phyloP scores from a whole-genome alignment of 345 rosid genomes.

The Aquilaria yunnanensis region DNA sequence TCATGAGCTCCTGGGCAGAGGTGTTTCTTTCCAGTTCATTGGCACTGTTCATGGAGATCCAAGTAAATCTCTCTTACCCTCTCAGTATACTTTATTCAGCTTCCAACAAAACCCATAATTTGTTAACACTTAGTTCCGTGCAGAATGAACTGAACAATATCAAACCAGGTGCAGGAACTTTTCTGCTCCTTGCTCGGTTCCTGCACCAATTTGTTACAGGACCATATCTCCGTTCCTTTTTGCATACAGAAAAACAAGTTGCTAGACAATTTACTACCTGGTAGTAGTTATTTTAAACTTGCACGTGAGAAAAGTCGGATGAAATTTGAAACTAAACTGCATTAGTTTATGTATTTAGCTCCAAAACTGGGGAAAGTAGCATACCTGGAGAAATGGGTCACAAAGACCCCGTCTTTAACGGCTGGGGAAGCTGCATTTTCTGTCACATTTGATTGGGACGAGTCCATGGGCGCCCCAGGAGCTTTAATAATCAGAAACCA shows the following conservation, averaged over 20 bases:
- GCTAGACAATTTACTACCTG: background rate
- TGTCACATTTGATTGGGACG: slow-evolving; percentile 65
- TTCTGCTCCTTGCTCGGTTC: no score
- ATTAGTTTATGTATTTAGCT: background rate
- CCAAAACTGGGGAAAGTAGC: slow-evolving; percentile 51
- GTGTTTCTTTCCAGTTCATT: slow-evolving; percentile 62
- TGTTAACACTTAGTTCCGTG: no score
- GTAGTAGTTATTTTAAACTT: background rate
- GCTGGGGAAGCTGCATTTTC: slow-evolving; percentile 46
- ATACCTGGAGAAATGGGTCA: slow-evolving; percentile 59
- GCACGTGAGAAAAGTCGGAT: background rate
- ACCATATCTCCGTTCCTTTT: no score
- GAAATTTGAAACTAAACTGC: no score
- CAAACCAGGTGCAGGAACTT: no score
- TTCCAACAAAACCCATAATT: no score
- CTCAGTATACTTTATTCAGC: background rate
- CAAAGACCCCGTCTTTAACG: slow-evolving; percentile 33
- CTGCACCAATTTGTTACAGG: no score
- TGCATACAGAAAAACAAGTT: no score
- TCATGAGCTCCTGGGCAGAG: slow-evolving; percentile 57
- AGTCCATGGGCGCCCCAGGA: slow-evolving; percentile 55
- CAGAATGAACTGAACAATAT: no score
- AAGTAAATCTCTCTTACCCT: slow-evolving; percentile 24
- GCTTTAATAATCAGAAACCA: slow-evolving; percentile 63
- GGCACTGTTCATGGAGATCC: slow-evolving; percentile 45